Evolutionary conservation across 805 yeast genomes (phyloP).

Genomic region (Starmera dryadoides): DNA sequence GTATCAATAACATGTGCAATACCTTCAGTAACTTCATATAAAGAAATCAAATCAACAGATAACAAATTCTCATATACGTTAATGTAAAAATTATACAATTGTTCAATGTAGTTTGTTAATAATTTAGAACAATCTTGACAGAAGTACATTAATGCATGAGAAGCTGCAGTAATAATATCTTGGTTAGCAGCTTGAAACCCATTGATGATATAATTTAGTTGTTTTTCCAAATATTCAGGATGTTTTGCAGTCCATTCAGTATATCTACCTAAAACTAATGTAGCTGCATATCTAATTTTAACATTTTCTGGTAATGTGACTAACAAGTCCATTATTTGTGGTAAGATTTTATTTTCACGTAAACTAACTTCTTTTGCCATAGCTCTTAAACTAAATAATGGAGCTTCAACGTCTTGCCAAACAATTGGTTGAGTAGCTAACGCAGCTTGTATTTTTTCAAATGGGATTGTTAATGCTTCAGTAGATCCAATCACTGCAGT

Average conservation of each 20-base stretch:
- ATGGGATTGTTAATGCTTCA: slow-evolving; percentile 65
- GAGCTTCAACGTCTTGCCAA: slow-evolving; percentile 90
- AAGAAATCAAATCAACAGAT: slow-evolving; percentile 56
- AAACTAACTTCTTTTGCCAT: slow-evolving; percentile 88
- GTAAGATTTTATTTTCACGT: slow-evolving; percentile 59
- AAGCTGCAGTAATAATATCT: slow-evolving; percentile 70
- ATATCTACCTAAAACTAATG: slow-evolving; percentile 90
- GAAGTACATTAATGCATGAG: slow-evolving; percentile 89
- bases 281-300: slow-evolving; percentile 85
- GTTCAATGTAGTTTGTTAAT: slow-evolving; percentile 62
- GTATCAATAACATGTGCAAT: slow-evolving; percentile 73
- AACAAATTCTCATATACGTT: slow-evolving; percentile 36
- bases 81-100: slow-evolving; percentile 67
- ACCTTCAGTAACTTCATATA: slow-evolving; percentile 82
- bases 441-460: slow-evolving; percentile 42
- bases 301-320: slow-evolving; percentile 76
- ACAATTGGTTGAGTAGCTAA: slow-evolving; percentile 21
- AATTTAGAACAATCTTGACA: slow-evolving; percentile 82
- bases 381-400: slow-evolving; percentile 81
- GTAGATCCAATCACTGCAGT: slow-evolving; percentile 83
- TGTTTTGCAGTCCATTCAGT: slow-evolving; percentile 92
- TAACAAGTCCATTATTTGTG: slow-evolving; percentile 65
- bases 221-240: slow-evolving; percentile 74
- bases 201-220: slow-evolving; percentile 72
- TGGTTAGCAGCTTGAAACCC: slow-evolving; percentile 46